These are phyloP conservation scores for Psilocybe cubensis DNA, from an alignment of 768 basidiomycete genomes.

Conservation along the genomic window DNA sequence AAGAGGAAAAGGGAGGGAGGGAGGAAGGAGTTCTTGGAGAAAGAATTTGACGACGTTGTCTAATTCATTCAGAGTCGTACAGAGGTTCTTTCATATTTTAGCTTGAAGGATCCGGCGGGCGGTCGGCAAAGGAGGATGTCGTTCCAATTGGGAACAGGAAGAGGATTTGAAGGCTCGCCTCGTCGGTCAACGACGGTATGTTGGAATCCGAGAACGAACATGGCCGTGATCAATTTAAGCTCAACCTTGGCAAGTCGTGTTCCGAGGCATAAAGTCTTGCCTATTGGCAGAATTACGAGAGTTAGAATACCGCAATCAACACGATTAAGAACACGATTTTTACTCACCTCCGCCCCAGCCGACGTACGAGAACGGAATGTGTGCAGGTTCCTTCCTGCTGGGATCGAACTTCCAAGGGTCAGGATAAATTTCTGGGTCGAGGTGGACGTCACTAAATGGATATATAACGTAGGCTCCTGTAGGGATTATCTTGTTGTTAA, in stretches of 20 bases:
- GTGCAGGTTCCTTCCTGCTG: slow-evolving; percentile 45
- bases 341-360: slow-evolving; percentile 85
- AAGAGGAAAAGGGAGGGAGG: background rate
- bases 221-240: slow-evolving; percentile 70
- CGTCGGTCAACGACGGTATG: slow-evolving; percentile 57
- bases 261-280: slow-evolving; percentile 72
- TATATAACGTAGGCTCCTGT: slow-evolving; percentile 79
- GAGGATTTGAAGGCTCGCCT: slow-evolving; percentile 42
- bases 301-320: background rate
- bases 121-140: slow-evolving; percentile 73
- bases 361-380: slow-evolving; percentile 61
- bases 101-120: slow-evolving; percentile 52
- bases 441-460: slow-evolving; percentile 81
- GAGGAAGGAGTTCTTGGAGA: background rate
- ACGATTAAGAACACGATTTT: slow-evolving; percentile 42
- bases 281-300: slow-evolving; percentile 36
- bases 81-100: slow-evolving; percentile 50
- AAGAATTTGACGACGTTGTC: background rate
- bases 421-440: slow-evolving; percentile 70
- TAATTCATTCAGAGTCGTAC: slow-evolving; percentile 32
- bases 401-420: slow-evolving; percentile 84
- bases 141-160: slow-evolving; percentile 78
- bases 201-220: slow-evolving; percentile 68
- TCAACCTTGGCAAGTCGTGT: slow-evolving; percentile 76
- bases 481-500: slow-evolving; percentile 71